These are phyloP conservation scores for Gamsiella multidivaricata DNA, from an alignment of 192 early-diverging fungal species.

Conservation along the genomic window DNA sequence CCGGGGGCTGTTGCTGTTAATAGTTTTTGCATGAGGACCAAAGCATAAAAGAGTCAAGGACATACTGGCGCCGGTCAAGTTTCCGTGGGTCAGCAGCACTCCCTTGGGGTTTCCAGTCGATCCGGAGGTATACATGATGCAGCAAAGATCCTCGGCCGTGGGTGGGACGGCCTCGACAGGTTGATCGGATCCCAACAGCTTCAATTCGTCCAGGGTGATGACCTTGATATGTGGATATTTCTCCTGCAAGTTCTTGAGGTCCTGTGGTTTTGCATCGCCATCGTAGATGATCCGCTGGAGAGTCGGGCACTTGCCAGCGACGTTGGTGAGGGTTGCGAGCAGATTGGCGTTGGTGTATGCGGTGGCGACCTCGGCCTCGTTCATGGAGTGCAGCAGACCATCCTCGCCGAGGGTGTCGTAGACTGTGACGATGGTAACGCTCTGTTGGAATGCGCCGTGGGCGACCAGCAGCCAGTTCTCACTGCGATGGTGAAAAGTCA, in stretches of 20 bases:
- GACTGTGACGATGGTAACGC: constrained; percentile 79
- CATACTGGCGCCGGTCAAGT: constrained; percentile 77
- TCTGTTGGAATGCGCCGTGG: constrained; percentile 67
- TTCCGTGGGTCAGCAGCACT: constrained; percentile 82
- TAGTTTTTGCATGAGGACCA: background rate
- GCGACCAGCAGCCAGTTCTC: constrained; percentile 48
- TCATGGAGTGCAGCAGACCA: constrained; percentile 82
- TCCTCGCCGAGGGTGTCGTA: constrained; percentile 86
- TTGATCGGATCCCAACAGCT: constrained; percentile 66
- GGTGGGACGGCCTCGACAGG: constrained; percentile 70
- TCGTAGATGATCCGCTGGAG: constrained; percentile 75
- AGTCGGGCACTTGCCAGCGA: constrained; percentile 64
- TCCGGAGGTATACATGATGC: constrained; percentile 91
- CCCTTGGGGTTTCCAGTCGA: constrained; percentile 93
- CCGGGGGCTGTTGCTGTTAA: too few species aligned
- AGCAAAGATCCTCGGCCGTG: constrained; percentile 69
- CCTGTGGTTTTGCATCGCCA: constrained; percentile 62
- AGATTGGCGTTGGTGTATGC: constrained; percentile 78
- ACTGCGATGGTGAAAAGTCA: constrained; percentile 10
- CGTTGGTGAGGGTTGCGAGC: constrained; percentile 66
- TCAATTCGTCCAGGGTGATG: constrained; percentile 72
- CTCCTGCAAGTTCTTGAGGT: constrained; percentile 57
- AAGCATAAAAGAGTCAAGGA: background rate
- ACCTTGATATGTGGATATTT: constrained; percentile 44
- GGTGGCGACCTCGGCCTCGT: constrained; percentile 76